These are phyloP conservation scores for Solanum aculeatissimum DNA, from an alignment of 305 asterid species.

Conservation along the genomic window DNA sequence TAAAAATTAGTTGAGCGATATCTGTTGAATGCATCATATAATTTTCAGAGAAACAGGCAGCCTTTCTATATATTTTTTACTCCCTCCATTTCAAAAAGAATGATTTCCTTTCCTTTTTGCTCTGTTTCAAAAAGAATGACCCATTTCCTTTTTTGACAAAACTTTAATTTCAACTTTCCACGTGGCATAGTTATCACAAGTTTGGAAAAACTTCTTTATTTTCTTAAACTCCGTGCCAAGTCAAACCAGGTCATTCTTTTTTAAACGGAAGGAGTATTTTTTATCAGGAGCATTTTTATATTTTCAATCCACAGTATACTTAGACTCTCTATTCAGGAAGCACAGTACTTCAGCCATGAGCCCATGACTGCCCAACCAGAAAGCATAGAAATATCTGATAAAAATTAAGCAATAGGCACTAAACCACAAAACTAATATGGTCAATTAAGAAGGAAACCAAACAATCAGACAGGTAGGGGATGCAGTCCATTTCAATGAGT, in stretches of 20 bases:
- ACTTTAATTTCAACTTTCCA: too few relatives aligned
- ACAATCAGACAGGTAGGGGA: background rate
- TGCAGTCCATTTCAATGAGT: background rate
- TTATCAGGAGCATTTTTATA: background rate
- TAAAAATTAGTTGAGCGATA: background rate
- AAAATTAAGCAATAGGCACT: background rate
- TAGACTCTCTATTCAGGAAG: background rate
- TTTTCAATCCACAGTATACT: background rate
- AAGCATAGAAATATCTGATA: background rate
- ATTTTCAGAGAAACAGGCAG: background rate
- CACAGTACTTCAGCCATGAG: background rate
- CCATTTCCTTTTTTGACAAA: too few relatives aligned
- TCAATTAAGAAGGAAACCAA: background rate
- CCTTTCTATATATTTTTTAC: background rate
- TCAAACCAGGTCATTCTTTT: too few relatives aligned
- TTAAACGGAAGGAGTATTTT: background rate
- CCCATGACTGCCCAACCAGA: background rate
- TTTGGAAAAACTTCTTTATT: too few relatives aligned
- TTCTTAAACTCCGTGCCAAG: too few relatives aligned
- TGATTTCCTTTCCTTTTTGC: too few relatives aligned
- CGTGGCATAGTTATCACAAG: too few relatives aligned
- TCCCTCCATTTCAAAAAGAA: too few relatives aligned
- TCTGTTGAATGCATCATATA: background rate
- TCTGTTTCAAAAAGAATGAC: too few relatives aligned
- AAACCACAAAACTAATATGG: background rate